These are phyloP conservation scores for Staphylotrichum longicolle DNA, from an alignment of 495 filamentous ascomycete genomes.

Conservation along the genomic window DNA sequence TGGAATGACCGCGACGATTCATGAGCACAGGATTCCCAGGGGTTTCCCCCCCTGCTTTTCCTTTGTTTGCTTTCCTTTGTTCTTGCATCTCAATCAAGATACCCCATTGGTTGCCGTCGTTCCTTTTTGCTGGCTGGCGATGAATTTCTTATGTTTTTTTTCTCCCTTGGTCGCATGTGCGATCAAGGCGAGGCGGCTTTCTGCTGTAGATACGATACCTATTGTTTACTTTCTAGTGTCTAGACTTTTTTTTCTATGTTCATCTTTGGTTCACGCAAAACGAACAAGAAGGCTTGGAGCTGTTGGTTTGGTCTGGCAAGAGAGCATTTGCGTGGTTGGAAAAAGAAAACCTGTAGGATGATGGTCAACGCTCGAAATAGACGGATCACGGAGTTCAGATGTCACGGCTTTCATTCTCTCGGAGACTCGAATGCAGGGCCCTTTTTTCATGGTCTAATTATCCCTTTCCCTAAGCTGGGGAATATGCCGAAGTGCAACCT, in stretches of 20 bases:
- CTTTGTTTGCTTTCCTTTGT: slow-evolving; percentile 10
- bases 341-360: neutral
- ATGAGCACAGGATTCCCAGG: neutral
- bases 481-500: too few relatives aligned
- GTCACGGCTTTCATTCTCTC: too few relatives aligned
- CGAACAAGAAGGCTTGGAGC: neutral
- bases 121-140: slow-evolving; percentile 13
- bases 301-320: neutral
- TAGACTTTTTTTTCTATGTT: neutral
- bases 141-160: neutral
- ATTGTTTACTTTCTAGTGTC: neutral
- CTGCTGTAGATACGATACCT: neutral
- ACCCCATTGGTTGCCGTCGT: slow-evolving; percentile 27
- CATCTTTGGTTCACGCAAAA: neutral
- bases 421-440: too few relatives aligned
- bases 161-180: neutral
- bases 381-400: neutral
- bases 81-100: slow-evolving; percentile 23
- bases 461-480: too few relatives aligned
- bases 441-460: too few relatives aligned
- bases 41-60: neutral
- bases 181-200: neutral
- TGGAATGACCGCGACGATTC: neutral
- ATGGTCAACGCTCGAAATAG: neutral
- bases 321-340: neutral